Evolutionary conservation across 2,329 filamentous ascomycete species (phyloP), one percentile per base, ranked within the genome.

Genomic region (Byssothecium circinans): DNA sequence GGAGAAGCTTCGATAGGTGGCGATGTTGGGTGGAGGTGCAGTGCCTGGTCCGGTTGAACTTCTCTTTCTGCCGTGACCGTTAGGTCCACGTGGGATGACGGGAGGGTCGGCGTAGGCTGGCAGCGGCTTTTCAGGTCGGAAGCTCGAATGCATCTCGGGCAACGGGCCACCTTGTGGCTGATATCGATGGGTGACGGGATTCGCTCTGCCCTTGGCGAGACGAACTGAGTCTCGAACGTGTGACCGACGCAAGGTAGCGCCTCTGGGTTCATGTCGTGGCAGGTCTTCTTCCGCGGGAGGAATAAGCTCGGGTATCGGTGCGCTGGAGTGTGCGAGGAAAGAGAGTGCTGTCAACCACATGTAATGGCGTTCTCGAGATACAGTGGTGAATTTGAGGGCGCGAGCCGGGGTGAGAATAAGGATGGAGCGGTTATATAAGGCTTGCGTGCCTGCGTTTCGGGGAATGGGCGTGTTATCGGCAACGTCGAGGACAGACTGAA

Each of bases 401-500:
- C 94, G 83, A 61, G 95, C 87, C 1, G 94, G 92, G 4, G 94
- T 99, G 41, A 99, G 73, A 56, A 99, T 96, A 39, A 99, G 75
- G 59, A 99, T 97, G 0, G 94, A 97, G 43, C 94, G 86, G 72
- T 95, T 90, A 75, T 96, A 97, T 8, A 90, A 75, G 18, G 77
- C 70, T 32, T 78, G 68, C 4, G 71, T 56, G 17, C 70, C 73
- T 33, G 79, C 74, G 43, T 86, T 87, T 68, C 87, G 94, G 1
- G 92, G 92, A 32, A 89, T 70, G 6, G 89, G 83, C 53, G 94
- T 95, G 64, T 94, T 90, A 61, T 99, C 94, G 71, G 95, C 95
- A 55, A 99, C 94, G 63, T 99, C 94, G 23, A 99, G 80, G 4
- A 99, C 94, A 8, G 94, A 96, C 77, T 97, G 92, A 56, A 99